These are phyloP conservation scores for Dysphania ambrosioides DNA, from an alignment of 148 eudicot species.

Conservation along the genomic window DNA sequence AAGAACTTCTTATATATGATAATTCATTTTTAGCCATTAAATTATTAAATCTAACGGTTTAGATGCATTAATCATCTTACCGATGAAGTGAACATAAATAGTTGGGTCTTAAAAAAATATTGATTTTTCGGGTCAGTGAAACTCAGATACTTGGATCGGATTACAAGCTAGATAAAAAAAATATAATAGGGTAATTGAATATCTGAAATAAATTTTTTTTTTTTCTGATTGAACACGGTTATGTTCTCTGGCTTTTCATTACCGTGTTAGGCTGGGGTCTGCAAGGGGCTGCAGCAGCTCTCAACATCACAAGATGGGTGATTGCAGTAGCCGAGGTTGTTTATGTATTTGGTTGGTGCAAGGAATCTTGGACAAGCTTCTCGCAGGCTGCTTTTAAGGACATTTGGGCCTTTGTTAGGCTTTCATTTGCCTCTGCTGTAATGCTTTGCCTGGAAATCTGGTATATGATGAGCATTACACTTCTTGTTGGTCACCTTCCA, in stretches of 20 bases:
- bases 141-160: too few relatives aligned
- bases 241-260: slow-evolving; percentile 51
- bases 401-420: slow-evolving; percentile 61
- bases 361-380: slow-evolving; percentile 63
- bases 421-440: slow-evolving; percentile 71
- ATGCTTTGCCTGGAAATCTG: slow-evolving; percentile 76
- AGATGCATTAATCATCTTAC: too few relatives aligned
- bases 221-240: slow-evolving; percentile 32
- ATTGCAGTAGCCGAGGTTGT: slow-evolving; percentile 36
- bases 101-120: too few relatives aligned
- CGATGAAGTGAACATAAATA: too few relatives aligned
- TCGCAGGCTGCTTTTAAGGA: slow-evolving; percentile 54
- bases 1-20: too few relatives aligned
- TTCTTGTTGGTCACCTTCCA: slow-evolving; percentile 61
- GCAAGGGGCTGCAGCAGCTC: slow-evolving; percentile 58
- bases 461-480: slow-evolving; percentile 62
- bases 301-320: slow-evolving; percentile 45
- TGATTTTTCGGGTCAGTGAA: too few relatives aligned
- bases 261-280: slow-evolving; percentile 46
- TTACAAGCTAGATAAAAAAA: too few relatives aligned
- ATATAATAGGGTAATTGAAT: too few relatives aligned
- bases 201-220: too few relatives aligned
- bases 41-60: too few relatives aligned
- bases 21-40: too few relatives aligned
- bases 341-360: slow-evolving; percentile 54